Evolutionary conservation across 164 flowering plant species (phyloP), one percentile per base, ranked within the genome.

Genomic region (Aristolochia californica): DNA sequence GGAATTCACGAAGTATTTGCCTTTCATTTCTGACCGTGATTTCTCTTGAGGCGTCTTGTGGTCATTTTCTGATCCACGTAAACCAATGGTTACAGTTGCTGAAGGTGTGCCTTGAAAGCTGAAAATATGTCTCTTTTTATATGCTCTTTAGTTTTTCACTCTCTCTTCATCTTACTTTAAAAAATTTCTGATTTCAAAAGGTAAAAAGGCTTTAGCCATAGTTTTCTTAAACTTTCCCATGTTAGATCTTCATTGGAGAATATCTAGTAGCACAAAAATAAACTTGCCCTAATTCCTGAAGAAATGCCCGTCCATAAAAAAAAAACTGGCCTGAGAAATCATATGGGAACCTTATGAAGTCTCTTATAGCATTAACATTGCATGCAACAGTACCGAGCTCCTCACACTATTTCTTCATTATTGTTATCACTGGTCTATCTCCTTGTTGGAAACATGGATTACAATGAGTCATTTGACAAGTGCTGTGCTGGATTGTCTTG

Each of bases 401-500:
- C 40, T 8, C 9, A 2, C 4, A 1, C 40, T 8, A 34, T 34
- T n/a, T 2, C 40, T 34, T 34, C 40, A 34, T 34, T 34, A 34
- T 34, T 5, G 40, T 34, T 34, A 34, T 34, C 40, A 4, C 40
- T 34, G 40, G 7, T 34, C 40, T 22, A 50, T 12, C 27, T 21
- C 26, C 26, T 50, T n/a, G n/a, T n/a, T 0, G 3, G 14, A 7
- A 5, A 18, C 2, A 9, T 18, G 21, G 12, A 21, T 49, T 49
- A 2, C 20, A 11, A 23, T 49, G 23, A 20, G 4, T 21, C 2
- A 21, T 7, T 5, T 10, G 23, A 34, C 26, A 7, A 28, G 26
- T 18, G 28, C 53, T 45, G 44, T 61, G 58, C 27, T 28, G 55
- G 45, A 62, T 61, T 34, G 5, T 34, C 1, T 34, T 45, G 34